Percentiles rank a stretch among this genome's conserved stretches.
Evolutionary conservation across 2,329 filamentous ascomycete species (phyloP).

Genomic region (Colletotrichum orbiculare): DNA sequence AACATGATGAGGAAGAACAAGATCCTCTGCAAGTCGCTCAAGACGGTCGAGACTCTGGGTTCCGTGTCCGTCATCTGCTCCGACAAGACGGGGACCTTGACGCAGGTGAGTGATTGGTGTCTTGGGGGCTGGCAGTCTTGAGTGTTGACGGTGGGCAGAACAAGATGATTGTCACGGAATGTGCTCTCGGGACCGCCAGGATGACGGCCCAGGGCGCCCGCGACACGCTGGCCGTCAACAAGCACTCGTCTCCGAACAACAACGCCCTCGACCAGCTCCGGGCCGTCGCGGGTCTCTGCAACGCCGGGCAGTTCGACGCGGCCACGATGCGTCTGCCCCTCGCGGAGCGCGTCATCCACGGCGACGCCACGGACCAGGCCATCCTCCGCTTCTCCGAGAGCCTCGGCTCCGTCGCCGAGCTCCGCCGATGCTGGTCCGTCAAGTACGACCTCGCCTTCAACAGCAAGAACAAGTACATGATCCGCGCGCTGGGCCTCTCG

Average conservation of each 20-base stretch:
- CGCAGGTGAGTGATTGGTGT: slow-evolving; percentile 52
- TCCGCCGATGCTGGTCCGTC: slow-evolving; percentile 72
- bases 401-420: slow-evolving; percentile 68
- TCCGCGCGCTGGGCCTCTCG: slow-evolving; percentile 66
- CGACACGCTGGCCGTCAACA: slow-evolving; percentile 47
- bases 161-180: slow-evolving; percentile 79
- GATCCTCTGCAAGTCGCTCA: slow-evolving; percentile 82
- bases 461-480: slow-evolving; percentile 87
- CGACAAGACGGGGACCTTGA: slow-evolving; percentile 81
- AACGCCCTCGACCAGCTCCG: slow-evolving; percentile 68
- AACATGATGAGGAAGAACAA: slow-evolving; percentile 82
- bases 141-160: slow-evolving; percentile 56
- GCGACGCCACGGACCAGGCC: slow-evolving; percentile 82
- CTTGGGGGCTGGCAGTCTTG: background rate
- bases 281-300: slow-evolving; percentile 74
- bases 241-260: slow-evolving; percentile 42
- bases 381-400: slow-evolving; percentile 77
- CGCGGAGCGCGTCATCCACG: slow-evolving; percentile 72
- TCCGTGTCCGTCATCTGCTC: slow-evolving; percentile 80
- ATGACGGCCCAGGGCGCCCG: slow-evolving; percentile 63
- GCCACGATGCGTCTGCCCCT: slow-evolving; percentile 69
- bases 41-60: slow-evolving; percentile 81
- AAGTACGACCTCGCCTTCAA: slow-evolving; percentile 80
- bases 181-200: slow-evolving; percentile 64
- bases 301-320: slow-evolving; percentile 79